Evolutionary conservation across 768 basidiomycete species (phyloP).

Genomic region (Tricholoma sp.): DNA sequence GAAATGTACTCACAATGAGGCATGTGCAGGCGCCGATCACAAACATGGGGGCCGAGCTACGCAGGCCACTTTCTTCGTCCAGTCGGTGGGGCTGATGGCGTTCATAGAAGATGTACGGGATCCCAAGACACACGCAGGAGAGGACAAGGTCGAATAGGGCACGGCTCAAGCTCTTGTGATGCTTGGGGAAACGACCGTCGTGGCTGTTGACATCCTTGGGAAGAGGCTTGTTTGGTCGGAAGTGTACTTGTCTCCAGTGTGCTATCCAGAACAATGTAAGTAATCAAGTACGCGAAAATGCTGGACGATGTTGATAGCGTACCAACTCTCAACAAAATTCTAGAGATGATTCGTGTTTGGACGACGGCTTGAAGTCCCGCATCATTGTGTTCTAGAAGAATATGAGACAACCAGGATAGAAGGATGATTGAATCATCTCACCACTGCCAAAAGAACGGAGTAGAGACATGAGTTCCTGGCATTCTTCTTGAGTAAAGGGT

Average conservation of each 20-base stretch:
- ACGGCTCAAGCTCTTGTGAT: slow-evolving; percentile 40
- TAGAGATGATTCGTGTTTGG: slow-evolving; percentile 61
- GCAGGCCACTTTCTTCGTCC: slow-evolving; percentile 58
- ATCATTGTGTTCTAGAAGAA: slow-evolving; percentile 25
- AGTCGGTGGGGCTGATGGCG: slow-evolving; percentile 42
- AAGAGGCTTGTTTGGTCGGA: slow-evolving; percentile 64
- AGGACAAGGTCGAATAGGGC: slow-evolving; percentile 53
- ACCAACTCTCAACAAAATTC: slow-evolving; percentile 67
- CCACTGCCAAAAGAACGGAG: slow-evolving; percentile 38
- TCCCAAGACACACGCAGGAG: slow-evolving; percentile 66
- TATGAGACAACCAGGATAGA: background rate
- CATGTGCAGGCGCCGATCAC: slow-evolving; percentile 62
- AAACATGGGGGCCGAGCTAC: slow-evolving; percentile 51
- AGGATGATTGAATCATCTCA: slow-evolving; percentile 1
- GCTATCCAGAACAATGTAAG: slow-evolving; percentile 27
- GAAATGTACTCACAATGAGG: slow-evolving; percentile 46
- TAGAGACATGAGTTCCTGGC: slow-evolving; percentile 64
- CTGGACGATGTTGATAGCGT: slow-evolving; percentile 18
- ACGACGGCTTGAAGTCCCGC: slow-evolving; percentile 41
- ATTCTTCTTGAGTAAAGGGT: slow-evolving; percentile 74
- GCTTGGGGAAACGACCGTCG: slow-evolving; percentile 20
- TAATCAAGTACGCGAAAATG: background rate
- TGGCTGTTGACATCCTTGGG: slow-evolving; percentile 42
- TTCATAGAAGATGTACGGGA: slow-evolving; percentile 71
- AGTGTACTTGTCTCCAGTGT: slow-evolving; percentile 67